Conservation (phyloP, 2,329 filamentous ascomycete genomes). For the Aspergillus phoenicis region DNA sequence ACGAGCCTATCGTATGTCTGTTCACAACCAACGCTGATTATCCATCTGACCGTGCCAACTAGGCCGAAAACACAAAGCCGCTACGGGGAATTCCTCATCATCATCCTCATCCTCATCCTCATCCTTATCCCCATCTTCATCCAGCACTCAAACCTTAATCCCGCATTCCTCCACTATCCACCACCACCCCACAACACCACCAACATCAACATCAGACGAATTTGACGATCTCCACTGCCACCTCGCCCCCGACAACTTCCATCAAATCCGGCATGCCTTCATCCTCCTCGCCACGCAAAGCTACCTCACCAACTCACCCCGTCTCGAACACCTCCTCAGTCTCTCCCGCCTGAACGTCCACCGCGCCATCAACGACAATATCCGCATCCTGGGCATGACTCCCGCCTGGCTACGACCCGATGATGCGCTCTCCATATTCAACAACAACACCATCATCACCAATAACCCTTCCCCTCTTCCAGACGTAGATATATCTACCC, state of each 20-base stretch:
- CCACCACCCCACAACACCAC: too few relatives aligned
- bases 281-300: slow-evolving; percentile 1
- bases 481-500: neutral
- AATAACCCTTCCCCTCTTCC: neutral
- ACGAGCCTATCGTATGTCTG: slow-evolving; percentile 24
- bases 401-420: slow-evolving; percentile 23
- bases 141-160: too few relatives aligned
- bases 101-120: too few relatives aligned
- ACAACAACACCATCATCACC: neutral
- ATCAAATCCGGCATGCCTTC: slow-evolving; percentile 11
- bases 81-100: too few relatives aligned
- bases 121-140: too few relatives aligned
- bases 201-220: too few relatives aligned
- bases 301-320: slow-evolving; percentile 4
- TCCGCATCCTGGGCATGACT: slow-evolving; percentile 31
- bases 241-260: slow-evolving; percentile 9
- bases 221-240: neutral
- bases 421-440: slow-evolving; percentile 31
- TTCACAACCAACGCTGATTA: too few relatives aligned
- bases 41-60: neutral
- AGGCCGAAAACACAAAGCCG: neutral
- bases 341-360: slow-evolving; percentile 41
- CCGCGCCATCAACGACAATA: slow-evolving; percentile 34
- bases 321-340: slow-evolving; percentile 29
- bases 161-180: too few relatives aligned